Base-by-base conservation (phyloP, 805 yeast species). In the Pichia californica region DNA sequence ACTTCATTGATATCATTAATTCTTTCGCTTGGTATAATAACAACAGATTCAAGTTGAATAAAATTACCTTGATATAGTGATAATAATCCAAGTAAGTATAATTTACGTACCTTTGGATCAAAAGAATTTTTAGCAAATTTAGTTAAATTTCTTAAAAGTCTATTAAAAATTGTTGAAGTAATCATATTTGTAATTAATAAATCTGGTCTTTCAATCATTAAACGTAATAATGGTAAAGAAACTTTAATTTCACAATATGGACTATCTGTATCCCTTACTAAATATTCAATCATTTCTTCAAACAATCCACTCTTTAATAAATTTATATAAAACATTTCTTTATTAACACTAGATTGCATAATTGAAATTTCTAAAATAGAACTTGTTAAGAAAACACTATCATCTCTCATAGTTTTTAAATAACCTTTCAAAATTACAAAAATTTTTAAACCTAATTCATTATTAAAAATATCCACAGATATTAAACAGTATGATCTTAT, bases 81-180 rank as follows among this genome's bases (percentile, higher is more conserved):
- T 5, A 63, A 27, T 21, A 64, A 46, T 2, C 61, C 65, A 7
- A 65, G 38, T 5, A 61, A 36, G 37, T 49, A 56, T 5, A 63
- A 65, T 60, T 91, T 91, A 48, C 83, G 77, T 51, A 79, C 77
- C 46, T 86, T 71, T 1, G 95, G 89, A 53, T 81, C 88, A 33
- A 83, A 84, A 44, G 85, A 73, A 46, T 76, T 76, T 44, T 58
- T 62, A 50, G 66, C 63, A 50, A 55, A 57, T 48, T 42, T 45
- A 31, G 41, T 56, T 52, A 54, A 62, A 35, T 54, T 58, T 39
- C 47, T 57, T 57, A 46, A 45, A 27, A 49, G 51, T 18, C 36
- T 46, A 43, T 48, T 46, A 36, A 56, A 44, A 5, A 49, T 7
- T 21, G 25, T 25, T 23, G 31, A 26, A 43, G 20, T 25, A 43